Evolutionary conservation across 805 yeast species (phyloP).

Genomic region (Candida germanica): DNA sequence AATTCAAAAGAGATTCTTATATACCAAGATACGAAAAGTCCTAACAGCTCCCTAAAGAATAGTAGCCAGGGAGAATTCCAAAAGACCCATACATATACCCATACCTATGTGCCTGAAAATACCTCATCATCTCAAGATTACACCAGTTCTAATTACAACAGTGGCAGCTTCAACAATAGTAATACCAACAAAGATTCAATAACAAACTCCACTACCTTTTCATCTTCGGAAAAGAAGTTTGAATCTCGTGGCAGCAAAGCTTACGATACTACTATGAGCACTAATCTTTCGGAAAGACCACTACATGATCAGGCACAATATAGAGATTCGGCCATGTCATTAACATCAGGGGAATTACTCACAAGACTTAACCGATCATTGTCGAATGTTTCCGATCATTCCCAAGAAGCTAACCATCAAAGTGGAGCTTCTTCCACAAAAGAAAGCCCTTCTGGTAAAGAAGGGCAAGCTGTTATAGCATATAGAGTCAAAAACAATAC

Average conservation of each 20-base stretch:
- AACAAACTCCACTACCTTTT: not conserved
- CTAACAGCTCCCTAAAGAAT: not conserved
- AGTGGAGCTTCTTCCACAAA: not conserved
- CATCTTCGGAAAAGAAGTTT: not conserved
- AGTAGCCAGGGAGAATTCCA: not conserved
- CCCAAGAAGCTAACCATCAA: not conserved
- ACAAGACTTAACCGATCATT: constrained; percentile 16
- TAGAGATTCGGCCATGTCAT: constrained; percentile 4
- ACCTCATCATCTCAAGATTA: not conserved
- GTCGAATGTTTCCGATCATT: not conserved
- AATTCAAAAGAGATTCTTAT: constrained; percentile 1
- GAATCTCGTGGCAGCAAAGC: not conserved
- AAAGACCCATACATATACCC: not conserved
- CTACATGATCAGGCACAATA: constrained; percentile 1
- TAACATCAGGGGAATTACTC: constrained; percentile 27
- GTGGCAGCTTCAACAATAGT: not conserved
- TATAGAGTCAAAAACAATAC: constrained; percentile 4
- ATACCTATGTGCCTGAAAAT: not conserved
- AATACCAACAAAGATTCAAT: not conserved
- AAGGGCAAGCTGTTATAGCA: constrained; percentile 3
- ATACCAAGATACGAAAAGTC: constrained; percentile 7
- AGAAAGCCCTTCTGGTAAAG: constrained; percentile 1
- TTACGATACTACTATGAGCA: not conserved
- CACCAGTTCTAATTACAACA: not conserved
- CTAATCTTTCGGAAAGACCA: constrained; percentile 6